A percentile compares a stretch with the other conserved stretches of the same genome.
These are phyloP conservation scores for Brettanomyces sp. DNA, from an alignment of 805 yeast genomes.

Conservation along the genomic window DNA sequence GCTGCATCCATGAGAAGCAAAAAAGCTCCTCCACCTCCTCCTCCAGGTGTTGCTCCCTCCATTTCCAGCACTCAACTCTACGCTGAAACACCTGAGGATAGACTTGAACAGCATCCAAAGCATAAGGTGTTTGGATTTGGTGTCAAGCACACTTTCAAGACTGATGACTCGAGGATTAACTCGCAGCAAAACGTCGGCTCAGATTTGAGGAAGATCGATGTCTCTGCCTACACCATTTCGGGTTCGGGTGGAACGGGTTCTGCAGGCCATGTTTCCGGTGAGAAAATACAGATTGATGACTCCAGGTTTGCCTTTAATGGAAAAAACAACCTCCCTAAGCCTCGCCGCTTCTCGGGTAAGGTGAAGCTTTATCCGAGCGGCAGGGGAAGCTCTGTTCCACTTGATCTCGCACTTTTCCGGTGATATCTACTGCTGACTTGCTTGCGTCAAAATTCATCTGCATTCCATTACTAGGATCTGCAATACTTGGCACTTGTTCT, in stretches of 20 bases:
- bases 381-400: conserved; percentile 84
- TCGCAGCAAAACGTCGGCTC: conserved; percentile 39
- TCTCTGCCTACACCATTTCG: conserved; percentile 58
- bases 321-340: conserved; percentile 67
- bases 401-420: conserved; percentile 36
- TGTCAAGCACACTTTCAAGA: conserved; percentile 10
- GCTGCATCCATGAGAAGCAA: conserved; percentile 2
- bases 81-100: conserved; percentile 17
- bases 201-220: conserved; percentile 49
- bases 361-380: conserved; percentile 90
- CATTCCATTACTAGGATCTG: not conserved
- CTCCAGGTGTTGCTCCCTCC: conserved; percentile 13
- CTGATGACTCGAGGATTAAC: conserved; percentile 25
- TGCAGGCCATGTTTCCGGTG: not conserved
- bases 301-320: conserved; percentile 64
- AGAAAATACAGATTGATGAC: conserved; percentile 52
- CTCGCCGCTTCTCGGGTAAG: conserved; percentile 67
- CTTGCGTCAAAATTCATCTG: not conserved
- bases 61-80: conserved; percentile 2
- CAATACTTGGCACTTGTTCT: too few species aligned
- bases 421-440: not conserved
- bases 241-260: conserved; percentile 18
- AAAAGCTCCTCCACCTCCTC: conserved; percentile 23
- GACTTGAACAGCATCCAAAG: conserved; percentile 8
- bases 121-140: conserved; percentile 8